A percentile compares a stretch with the other conserved stretches of the same genome.
Conservation (phyloP, 225 moss, liverwort and hornwort species). For the Physcomitrium patens region DNA sequence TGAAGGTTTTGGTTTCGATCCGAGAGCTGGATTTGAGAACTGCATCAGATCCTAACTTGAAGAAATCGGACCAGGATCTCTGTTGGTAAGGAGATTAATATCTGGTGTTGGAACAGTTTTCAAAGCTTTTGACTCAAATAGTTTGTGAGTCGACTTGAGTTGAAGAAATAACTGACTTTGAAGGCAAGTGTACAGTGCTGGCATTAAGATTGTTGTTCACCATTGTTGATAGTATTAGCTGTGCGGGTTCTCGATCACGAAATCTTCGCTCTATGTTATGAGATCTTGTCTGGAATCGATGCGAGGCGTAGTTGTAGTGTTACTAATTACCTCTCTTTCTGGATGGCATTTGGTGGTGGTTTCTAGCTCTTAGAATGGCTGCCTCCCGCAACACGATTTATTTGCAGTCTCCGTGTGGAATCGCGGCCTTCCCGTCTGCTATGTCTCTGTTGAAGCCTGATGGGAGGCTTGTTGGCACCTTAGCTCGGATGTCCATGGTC, state of each 20-base stretch:
- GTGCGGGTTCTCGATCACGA: neutral
- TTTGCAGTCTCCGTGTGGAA: constrained; percentile 37
- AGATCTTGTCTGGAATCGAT: neutral
- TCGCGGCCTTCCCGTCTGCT: constrained; percentile 42
- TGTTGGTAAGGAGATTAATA: neutral
- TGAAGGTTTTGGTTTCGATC: constrained; percentile 25
- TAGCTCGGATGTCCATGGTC: constrained; percentile 7
- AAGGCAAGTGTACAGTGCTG: neutral
- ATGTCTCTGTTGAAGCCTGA: constrained; percentile 35
- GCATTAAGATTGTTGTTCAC: too few species aligned
- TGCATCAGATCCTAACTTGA: constrained; percentile 3
- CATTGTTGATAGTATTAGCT: too few species aligned
- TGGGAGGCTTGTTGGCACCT: constrained; percentile 12
- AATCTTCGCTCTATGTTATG: neutral
- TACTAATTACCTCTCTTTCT: neutral
- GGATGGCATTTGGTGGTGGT: neutral
- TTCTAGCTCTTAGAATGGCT: constrained; percentile 38
- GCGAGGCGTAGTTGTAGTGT: neutral
- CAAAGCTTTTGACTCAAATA: neutral
- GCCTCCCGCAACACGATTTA: constrained; percentile 37
- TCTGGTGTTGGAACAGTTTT: constrained; percentile 4
- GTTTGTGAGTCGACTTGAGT: neutral
- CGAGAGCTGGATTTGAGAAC: neutral
- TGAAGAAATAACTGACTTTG: neutral
- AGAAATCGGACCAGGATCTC: constrained; percentile 1